phyloP scores from a whole-genome alignment of 768 basidiomycete species.

The Psilocybe sp. region DNA sequence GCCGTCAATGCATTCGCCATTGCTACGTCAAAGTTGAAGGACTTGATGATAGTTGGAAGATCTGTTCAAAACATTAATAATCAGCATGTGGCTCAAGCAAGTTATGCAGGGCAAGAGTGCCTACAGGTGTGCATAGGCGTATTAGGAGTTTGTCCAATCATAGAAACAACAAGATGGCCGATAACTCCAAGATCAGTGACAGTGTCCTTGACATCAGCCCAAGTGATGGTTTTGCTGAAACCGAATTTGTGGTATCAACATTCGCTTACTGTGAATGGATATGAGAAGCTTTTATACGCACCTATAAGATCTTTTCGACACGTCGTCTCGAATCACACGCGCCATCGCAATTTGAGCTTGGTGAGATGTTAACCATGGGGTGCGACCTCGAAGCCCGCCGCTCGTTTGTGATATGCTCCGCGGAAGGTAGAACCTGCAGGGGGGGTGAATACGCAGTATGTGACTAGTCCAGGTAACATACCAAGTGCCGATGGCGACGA shows the following conservation, averaged over 20 bases:
- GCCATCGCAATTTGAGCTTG: conserved; percentile 34
- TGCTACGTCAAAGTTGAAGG: conserved; percentile 34
- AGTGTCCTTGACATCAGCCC: conserved; percentile 34
- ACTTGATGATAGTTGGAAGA: conserved; percentile 36
- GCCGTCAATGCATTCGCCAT: conserved; percentile 36
- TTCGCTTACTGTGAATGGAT: neutral
- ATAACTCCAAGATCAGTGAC: conserved; percentile 32
- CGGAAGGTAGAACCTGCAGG: conserved; percentile 36
- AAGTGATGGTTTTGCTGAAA: conserved; percentile 28
- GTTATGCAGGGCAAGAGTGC: no score
- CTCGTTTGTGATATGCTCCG: conserved; percentile 22
- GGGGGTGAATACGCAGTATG: neutral
- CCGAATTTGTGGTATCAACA: neutral
- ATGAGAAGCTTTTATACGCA: conserved; percentile 12
- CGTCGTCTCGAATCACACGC: conserved; percentile 34
- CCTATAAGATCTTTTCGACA: conserved; percentile 36
- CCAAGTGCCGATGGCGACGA: conserved; percentile 31
- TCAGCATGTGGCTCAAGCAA: no score
- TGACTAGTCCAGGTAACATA: conserved; percentile 5
- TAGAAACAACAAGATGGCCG: conserved; percentile 34
- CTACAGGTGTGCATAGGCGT: conserved; percentile 34
- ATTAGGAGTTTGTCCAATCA: conserved; percentile 33
- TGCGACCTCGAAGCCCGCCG: conserved; percentile 30
- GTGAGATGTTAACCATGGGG: conserved; percentile 32
- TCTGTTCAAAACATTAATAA: conserved; percentile 25